Percentiles rank a stretch among this genome's conserved stretches.
Conservation (phyloP, 75 land plant genomes). For the Chamaecyparis obtusa region DNA sequence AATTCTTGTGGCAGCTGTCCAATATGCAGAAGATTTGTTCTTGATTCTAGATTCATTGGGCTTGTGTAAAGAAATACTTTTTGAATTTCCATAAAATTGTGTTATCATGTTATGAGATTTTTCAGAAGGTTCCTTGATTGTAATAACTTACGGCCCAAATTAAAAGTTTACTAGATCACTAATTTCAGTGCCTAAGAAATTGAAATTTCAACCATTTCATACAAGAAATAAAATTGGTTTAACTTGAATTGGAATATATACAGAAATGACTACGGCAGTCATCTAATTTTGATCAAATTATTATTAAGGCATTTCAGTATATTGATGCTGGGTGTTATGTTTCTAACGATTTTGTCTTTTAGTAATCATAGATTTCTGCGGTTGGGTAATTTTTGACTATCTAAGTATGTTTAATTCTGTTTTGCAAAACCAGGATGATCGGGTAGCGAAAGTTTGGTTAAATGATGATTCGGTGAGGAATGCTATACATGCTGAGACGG, state of each 20-base stretch:
- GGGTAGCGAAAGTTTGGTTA: slow-evolving; percentile 68
- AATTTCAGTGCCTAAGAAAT: not conserved
- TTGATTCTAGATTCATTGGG: not conserved
- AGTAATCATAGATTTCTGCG: not conserved
- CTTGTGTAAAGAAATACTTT: not conserved
- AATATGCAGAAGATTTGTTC: not conserved
- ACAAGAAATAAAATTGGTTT: not conserved
- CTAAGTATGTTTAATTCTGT: not conserved
- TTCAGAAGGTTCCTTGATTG: not conserved
- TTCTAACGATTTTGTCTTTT: not conserved
- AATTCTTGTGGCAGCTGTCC: not conserved
- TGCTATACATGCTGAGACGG: slow-evolving; percentile 79
- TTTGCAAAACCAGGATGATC: slow-evolving; percentile 50
- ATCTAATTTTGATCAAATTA: not conserved
- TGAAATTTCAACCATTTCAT: not conserved
- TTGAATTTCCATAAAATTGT: not conserved
- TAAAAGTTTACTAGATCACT: not conserved
- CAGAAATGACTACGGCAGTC: not conserved
- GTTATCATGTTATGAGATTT: not conserved
- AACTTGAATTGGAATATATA: not conserved
- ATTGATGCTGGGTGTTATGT: not conserved
- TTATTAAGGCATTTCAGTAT: not conserved
- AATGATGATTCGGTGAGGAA: slow-evolving; percentile 71
- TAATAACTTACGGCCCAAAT: not conserved
- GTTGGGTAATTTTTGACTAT: not conserved